Evolutionary conservation across 1,284 basidiomycete genomes (phyloP).

Genomic region (Agroathelia rolfsii): DNA sequence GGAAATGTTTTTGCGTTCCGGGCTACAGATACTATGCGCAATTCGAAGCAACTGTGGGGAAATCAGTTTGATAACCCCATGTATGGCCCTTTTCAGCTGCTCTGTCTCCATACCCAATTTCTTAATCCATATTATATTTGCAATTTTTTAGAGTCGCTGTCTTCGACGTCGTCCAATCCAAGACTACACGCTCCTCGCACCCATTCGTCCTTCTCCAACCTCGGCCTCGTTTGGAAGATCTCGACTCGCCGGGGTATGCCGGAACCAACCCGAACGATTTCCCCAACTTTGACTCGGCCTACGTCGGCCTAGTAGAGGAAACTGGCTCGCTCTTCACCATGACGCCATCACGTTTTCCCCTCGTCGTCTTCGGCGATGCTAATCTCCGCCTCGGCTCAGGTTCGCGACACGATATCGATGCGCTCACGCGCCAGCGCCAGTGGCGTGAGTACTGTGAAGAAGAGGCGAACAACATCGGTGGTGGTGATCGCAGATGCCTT

Average conservation of each 20-base stretch:
- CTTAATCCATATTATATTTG: slow-evolving; percentile 8
- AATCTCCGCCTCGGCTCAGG: slow-evolving; percentile 20
- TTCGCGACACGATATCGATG: slow-evolving; percentile 32
- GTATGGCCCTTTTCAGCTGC: slow-evolving; percentile 14
- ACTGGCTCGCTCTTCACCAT: slow-evolving; percentile 70
- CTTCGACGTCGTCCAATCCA: slow-evolving; percentile 60
- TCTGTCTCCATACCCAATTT: slow-evolving; percentile 4
- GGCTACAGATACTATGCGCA: slow-evolving; percentile 22
- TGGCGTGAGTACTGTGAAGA: no score
- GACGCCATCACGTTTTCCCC: slow-evolving; percentile 63
- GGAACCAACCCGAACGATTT: slow-evolving; percentile 24
- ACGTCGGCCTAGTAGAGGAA: slow-evolving; percentile 65
- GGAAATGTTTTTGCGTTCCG: slow-evolving; percentile 71
- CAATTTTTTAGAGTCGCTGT: slow-evolving; percentile 53
- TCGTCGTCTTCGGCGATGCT: slow-evolving; percentile 58
- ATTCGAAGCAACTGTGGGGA: slow-evolving; percentile 46
- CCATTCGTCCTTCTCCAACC: slow-evolving; percentile 77
- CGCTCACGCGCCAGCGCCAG: slow-evolving; percentile 31
- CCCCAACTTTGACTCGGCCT: slow-evolving; percentile 49
- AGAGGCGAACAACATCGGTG: slow-evolving; percentile 26
- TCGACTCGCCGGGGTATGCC: slow-evolving; percentile 34
- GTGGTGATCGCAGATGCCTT: slow-evolving; percentile 44
- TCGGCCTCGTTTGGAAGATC: slow-evolving; percentile 53
- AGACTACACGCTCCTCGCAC: slow-evolving; percentile 22
- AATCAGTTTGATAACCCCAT: slow-evolving; percentile 49